These are phyloP conservation scores for Fragaria ananassa DNA, from an alignment of 306 rosid species.

Conservation along the genomic window DNA sequence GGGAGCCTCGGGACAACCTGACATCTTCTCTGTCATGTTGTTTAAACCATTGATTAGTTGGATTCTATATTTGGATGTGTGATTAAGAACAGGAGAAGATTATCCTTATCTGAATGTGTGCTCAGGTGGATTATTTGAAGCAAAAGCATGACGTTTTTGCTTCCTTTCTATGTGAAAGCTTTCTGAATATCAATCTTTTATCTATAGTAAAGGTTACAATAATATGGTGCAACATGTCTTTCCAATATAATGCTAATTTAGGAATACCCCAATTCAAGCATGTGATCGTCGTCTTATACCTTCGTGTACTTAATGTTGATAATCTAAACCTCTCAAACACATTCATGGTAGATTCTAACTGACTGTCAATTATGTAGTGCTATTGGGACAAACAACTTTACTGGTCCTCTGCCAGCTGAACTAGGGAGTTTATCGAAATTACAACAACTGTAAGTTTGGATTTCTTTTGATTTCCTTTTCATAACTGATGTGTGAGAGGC, in stretches of 20 bases:
- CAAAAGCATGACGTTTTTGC: not conserved
- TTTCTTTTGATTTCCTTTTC: not conserved
- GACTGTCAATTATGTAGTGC: constrained; percentile 36
- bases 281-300: not conserved
- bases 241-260: not conserved
- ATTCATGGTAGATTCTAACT: not conserved
- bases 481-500: not conserved
- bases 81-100: not conserved
- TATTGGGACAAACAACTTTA: constrained; percentile 57
- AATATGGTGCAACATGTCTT: not conserved
- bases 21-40: not conserved
- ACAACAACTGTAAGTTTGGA: constrained; percentile 49
- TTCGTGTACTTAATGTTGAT: not conserved
- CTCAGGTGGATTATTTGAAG: not conserved
- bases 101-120: not conserved
- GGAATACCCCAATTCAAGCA: not conserved
- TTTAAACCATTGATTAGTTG: not conserved
- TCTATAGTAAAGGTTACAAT: not conserved
- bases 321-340: not conserved
- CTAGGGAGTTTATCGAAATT: constrained; percentile 57
- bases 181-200: not conserved
- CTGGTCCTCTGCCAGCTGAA: constrained; percentile 71
- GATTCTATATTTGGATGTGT: not conserved
- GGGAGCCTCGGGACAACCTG: not conserved
- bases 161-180: not conserved